Percentiles rank a stretch among this genome's conserved stretches.
Evolutionary conservation across 768 basidiomycete genomes (phyloP).

Genomic region (Kwoniella heveanensis): DNA sequence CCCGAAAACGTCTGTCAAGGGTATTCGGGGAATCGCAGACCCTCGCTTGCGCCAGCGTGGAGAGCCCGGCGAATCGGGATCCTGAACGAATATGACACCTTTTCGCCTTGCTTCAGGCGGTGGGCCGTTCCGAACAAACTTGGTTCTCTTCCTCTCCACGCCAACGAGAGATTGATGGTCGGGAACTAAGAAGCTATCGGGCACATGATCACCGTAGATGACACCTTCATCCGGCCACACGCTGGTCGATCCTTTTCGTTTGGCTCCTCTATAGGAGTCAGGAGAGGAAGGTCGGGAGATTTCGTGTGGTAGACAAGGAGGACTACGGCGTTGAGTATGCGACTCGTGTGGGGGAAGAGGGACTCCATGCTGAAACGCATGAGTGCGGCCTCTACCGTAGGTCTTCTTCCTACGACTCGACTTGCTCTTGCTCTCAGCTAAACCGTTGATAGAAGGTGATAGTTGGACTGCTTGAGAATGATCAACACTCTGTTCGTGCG

Average conservation of each 20-base stretch:
- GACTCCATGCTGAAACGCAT: conserved; percentile 17
- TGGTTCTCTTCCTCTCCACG: neutral
- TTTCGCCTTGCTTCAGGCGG: conserved; percentile 10
- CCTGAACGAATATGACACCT: neutral
- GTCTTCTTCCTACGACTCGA: conserved; percentile 5
- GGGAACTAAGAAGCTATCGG: neutral
- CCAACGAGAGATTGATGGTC: neutral
- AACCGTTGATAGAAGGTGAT: neutral
- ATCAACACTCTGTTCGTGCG: neutral
- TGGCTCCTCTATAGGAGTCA: conserved; percentile 14
- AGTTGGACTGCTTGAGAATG: neutral
- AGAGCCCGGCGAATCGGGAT: neutral
- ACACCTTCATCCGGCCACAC: conserved; percentile 5
- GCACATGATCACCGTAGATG: neutral
- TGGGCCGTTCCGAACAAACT: conserved; percentile 16
- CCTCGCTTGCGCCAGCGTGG: neutral
- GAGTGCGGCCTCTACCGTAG: conserved; percentile 18
- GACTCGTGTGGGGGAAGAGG: conserved; percentile 1
- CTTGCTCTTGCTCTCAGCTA: conserved; percentile 1
- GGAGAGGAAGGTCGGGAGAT: neutral
- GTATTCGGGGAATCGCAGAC: neutral
- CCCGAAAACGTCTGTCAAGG: conserved; percentile 5
- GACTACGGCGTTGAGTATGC: neutral
- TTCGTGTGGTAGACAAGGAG: neutral
- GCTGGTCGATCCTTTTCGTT: conserved; percentile 22